These are phyloP conservation scores for Macrophomina tecta DNA, from an alignment of 2,329 filamentous ascomycete genomes.

Conservation along the genomic window DNA sequence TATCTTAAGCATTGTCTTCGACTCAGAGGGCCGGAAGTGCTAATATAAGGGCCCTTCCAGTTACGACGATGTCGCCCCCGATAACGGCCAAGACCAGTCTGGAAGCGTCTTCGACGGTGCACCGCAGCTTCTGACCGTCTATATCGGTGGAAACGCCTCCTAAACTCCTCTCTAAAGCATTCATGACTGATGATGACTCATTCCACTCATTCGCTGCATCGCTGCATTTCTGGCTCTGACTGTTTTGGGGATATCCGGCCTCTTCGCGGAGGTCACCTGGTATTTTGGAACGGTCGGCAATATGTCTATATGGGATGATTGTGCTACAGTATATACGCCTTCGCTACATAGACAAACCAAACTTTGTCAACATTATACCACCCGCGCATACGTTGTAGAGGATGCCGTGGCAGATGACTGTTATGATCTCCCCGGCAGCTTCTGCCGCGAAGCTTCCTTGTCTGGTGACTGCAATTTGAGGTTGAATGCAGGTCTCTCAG, in stretches of 20 bases:
- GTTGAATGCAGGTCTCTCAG: no score
- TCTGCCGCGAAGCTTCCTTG: not conserved
- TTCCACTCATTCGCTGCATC: not conserved
- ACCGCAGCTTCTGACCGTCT: constrained; percentile 54
- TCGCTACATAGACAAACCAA: constrained; percentile 1
- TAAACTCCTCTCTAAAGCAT: not conserved
- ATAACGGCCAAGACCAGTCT: constrained; percentile 61
- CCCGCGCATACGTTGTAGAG: not conserved
- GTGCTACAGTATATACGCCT: not conserved
- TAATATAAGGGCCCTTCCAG: fast-evolving
- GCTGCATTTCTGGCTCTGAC: not conserved
- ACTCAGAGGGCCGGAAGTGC: constrained; percentile 38
- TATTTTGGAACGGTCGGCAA: not conserved
- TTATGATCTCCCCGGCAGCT: not conserved
- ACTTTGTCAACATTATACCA: not conserved
- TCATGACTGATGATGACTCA: not conserved
- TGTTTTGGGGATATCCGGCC: constrained; percentile 1
- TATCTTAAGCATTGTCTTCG: no score
- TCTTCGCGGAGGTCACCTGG: not conserved
- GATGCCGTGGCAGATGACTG: not conserved
- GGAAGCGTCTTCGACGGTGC: constrained; percentile 55
- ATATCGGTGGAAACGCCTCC: constrained; percentile 50
- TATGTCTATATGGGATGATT: constrained; percentile 1
- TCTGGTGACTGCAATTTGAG: no score
- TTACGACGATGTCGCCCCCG: constrained; percentile 71